These are phyloP conservation scores for Aspergillus leporis DNA, from an alignment of 495 filamentous ascomycete species.

Conservation along the genomic window DNA sequence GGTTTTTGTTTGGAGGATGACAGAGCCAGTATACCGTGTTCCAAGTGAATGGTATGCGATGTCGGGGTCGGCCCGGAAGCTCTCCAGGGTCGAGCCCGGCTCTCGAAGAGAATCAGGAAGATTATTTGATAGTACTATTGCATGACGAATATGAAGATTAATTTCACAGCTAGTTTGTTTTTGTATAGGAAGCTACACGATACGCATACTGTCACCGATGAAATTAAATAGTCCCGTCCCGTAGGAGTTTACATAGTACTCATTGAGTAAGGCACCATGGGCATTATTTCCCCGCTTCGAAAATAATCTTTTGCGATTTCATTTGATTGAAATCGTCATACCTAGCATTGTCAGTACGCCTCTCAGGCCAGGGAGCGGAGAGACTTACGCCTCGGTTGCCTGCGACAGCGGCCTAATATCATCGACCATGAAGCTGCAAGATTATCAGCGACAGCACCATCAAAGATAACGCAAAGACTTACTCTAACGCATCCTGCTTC, in stretches of 20 bases:
- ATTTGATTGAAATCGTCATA: slow-evolving; percentile 41
- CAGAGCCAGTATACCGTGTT: too few relatives aligned
- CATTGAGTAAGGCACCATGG: neutral
- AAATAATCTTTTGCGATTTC: slow-evolving; percentile 39
- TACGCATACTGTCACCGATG: too few relatives aligned
- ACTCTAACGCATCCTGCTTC: slow-evolving; percentile 36
- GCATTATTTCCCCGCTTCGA: slow-evolving; percentile 34
- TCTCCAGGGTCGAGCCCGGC: too few relatives aligned
- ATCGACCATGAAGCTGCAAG: slow-evolving; percentile 34
- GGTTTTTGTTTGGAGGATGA: too few relatives aligned
- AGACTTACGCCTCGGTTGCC: slow-evolving; percentile 34
- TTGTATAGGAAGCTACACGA: too few relatives aligned
- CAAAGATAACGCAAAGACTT: slow-evolving; percentile 11
- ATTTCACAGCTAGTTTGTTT: too few relatives aligned
- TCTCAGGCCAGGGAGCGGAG: neutral
- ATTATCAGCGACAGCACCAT: slow-evolving; percentile 16
- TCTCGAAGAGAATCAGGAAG: too few relatives aligned
- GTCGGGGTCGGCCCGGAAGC: too few relatives aligned
- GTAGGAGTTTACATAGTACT: neutral
- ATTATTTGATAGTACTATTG: too few relatives aligned
- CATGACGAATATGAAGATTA: too few relatives aligned
- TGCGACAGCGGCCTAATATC: slow-evolving; percentile 40
- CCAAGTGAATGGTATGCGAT: too few relatives aligned
- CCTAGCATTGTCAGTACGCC: slow-evolving; percentile 11
- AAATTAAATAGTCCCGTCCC: neutral